A percentile compares a stretch with the other conserved stretches of the same genome.
phyloP scores from a whole-genome alignment of 2,329 filamentous ascomycete species.

The Coniochaeta sp. region DNA sequence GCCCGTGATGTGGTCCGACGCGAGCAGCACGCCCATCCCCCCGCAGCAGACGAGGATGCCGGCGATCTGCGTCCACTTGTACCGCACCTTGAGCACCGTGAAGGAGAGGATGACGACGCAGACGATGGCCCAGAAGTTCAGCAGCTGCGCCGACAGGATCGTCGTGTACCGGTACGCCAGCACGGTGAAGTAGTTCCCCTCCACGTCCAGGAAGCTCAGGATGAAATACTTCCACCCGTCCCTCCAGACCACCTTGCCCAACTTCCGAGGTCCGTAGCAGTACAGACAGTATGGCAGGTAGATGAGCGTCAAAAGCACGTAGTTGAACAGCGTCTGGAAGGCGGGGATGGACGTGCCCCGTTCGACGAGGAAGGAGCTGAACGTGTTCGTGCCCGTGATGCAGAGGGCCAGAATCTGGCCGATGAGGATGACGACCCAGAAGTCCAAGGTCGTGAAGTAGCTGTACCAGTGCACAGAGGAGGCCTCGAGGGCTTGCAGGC shows the following conservation, averaged over 20 bases:
- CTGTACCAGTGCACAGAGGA: slow-evolving; percentile 54
- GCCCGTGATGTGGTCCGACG: slow-evolving; percentile 77
- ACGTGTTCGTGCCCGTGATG: slow-evolving; percentile 89
- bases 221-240: slow-evolving; percentile 94
- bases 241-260: slow-evolving; percentile 52
- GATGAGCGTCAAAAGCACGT: slow-evolving; percentile 72
- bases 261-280: slow-evolving; percentile 69
- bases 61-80: slow-evolving; percentile 75
- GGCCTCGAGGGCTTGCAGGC: slow-evolving; percentile 48
- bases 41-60: slow-evolving; percentile 89
- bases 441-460: slow-evolving; percentile 78
- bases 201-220: slow-evolving; percentile 85
- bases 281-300: slow-evolving; percentile 77
- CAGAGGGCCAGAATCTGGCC: slow-evolving; percentile 83
- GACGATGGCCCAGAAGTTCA: slow-evolving; percentile 98
- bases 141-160: slow-evolving; percentile 87
- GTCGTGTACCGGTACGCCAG: slow-evolving; percentile 90
- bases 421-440: slow-evolving; percentile 75
- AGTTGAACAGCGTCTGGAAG: slow-evolving; percentile 95
- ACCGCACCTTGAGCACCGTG: slow-evolving; percentile 75
- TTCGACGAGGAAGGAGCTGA: slow-evolving; percentile 65
- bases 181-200: slow-evolving; percentile 98
- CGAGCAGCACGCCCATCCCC: slow-evolving; percentile 81
- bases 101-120: slow-evolving; percentile 84
- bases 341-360: slow-evolving; percentile 76